Percentiles rank a stretch among this genome's conserved stretches.
Evolutionary conservation across 2,329 filamentous ascomycete species (phyloP).

Genomic region (Aureobasidium sp.): DNA sequence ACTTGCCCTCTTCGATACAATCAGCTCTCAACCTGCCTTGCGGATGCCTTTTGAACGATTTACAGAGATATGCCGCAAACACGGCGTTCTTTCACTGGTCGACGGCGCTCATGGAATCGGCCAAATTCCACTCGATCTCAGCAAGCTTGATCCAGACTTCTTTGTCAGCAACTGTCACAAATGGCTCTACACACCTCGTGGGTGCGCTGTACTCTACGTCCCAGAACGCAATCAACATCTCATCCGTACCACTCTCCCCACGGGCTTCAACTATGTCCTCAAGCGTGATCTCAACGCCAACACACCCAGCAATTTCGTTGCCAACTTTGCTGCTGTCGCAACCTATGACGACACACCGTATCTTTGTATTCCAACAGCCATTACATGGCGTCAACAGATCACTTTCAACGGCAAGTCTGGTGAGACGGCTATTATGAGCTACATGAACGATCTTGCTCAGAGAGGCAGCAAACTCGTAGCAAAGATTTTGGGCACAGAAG

Average conservation of each 20-base stretch:
- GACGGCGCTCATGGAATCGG: conserved; percentile 88
- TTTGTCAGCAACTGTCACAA: conserved; percentile 85
- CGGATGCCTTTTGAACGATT: conserved; percentile 70
- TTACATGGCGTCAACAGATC: conserved; percentile 51
- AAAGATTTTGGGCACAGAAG: conserved; percentile 57
- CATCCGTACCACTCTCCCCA: conserved; percentile 68
- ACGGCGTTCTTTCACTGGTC: conserved; percentile 64
- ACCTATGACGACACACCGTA: conserved; percentile 61
- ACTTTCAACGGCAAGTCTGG: conserved; percentile 36
- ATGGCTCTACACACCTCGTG: conserved; percentile 77
- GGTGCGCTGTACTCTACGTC: conserved; percentile 75
- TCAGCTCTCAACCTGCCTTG: conserved; percentile 72
- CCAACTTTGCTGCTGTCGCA: conserved; percentile 14
- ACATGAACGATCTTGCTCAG: conserved; percentile 56
- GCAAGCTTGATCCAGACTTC: conserved; percentile 68
- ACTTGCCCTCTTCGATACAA: conserved; percentile 70
- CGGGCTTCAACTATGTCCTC: conserved; percentile 57
- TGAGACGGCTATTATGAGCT: conserved; percentile 60
- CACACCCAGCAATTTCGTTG: conserved; percentile 41
- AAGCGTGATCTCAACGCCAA: neutral
- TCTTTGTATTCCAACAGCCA: conserved; percentile 64
- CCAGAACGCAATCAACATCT: conserved; percentile 67
- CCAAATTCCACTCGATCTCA: conserved; percentile 65
- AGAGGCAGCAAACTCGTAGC: conserved; percentile 57
- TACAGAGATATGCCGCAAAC: conserved; percentile 55